These are phyloP conservation scores for Dimargaris verticillata DNA, from an alignment of 192 early-diverging fungal species.

Conservation along the genomic window DNA sequence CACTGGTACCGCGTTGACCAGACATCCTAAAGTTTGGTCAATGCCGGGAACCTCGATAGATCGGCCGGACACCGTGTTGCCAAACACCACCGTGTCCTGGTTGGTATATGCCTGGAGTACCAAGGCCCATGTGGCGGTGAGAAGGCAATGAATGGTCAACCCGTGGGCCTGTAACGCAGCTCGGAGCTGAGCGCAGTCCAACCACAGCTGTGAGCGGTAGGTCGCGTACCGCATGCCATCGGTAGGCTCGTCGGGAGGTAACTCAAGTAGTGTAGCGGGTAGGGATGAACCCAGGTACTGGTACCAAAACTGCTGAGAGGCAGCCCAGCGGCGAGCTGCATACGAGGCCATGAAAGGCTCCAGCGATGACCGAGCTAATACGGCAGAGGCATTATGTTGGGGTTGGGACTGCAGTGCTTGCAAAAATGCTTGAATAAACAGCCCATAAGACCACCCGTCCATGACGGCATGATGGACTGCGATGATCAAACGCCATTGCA, in stretches of 20 bases:
- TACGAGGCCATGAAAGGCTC: no score
- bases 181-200: neutral
- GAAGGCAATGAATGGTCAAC: no score
- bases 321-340: no score
- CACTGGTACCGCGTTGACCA: neutral
- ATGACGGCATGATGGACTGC: neutral
- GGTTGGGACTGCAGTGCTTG: neutral
- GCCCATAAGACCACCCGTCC: slow-evolving; percentile 5
- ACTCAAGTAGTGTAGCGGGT: neutral
- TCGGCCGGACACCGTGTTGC: neutral
- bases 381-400: neutral
- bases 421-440: neutral
- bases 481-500: neutral
- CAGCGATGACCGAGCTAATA: no score
- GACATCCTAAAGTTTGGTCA: neutral
- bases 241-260: neutral
- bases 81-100: neutral
- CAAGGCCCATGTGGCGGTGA: slow-evolving; percentile 6
- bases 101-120: neutral
- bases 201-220: neutral
- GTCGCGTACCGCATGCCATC: neutral
- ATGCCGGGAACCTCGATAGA: neutral
- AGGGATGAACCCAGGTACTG: neutral
- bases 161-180: no score
- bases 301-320: neutral